A percentile compares a stretch with the other conserved stretches of the same genome.
Evolutionary conservation across 257 asterid species (phyloP).

Genomic region (Nicotiana paniculata): DNA sequence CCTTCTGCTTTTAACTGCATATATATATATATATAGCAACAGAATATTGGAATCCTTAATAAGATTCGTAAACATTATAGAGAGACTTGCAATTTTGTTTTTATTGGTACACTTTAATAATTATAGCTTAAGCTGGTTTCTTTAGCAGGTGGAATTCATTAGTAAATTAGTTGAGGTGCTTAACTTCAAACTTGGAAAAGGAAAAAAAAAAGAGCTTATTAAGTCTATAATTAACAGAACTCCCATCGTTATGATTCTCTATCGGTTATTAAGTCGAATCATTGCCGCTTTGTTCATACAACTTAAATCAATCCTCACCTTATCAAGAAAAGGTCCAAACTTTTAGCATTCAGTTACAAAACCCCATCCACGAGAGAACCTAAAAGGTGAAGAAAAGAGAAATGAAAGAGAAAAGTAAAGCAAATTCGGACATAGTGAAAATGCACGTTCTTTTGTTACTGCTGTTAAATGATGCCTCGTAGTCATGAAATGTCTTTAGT

Average conservation of each 20-base stretch:
- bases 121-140: not conserved
- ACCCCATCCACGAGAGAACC: not conserved
- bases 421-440: not conserved
- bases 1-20: not conserved
- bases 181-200: not conserved
- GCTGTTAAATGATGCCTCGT: not conserved
- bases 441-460: not conserved
- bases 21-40: no score
- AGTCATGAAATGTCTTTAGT: not conserved
- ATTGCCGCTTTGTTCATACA: not conserved
- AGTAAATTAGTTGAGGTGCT: conserved; percentile 7
- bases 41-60: not conserved
- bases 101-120: not conserved
- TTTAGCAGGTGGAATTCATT: conserved; percentile 2
- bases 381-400: not conserved
- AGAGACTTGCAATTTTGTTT: not conserved
- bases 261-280: conserved; percentile 1
- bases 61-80: not conserved
- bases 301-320: not conserved
- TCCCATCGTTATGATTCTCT: not conserved
- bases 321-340: not conserved
- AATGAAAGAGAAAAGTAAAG: not conserved
- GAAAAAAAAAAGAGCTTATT: not conserved
- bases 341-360: not conserved
- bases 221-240: not conserved